These are phyloP conservation scores for Metschnikowia sp. DNA, from an alignment of 805 yeast species.

Conservation along the genomic window DNA sequence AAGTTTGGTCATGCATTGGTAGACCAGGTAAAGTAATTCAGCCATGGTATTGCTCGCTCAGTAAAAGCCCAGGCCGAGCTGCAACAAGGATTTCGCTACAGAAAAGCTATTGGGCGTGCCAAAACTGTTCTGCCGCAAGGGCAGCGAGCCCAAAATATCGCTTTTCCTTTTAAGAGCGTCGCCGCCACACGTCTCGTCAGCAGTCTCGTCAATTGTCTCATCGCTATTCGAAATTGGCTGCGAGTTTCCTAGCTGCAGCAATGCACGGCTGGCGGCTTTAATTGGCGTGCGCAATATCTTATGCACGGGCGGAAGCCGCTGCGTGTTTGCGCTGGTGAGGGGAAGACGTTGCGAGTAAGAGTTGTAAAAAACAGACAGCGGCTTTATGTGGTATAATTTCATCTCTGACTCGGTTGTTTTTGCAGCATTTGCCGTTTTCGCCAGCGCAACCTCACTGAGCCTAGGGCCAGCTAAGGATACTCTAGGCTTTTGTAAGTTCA, in stretches of 20 bases:
- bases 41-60: not conserved
- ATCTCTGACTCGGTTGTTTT: conserved; percentile 17
- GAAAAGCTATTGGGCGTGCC: conserved; percentile 46
- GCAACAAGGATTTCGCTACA: conserved; percentile 44
- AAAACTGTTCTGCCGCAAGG: conserved; percentile 27
- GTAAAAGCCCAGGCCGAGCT: conserved; percentile 34
- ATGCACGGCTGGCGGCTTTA: conserved; percentile 27
- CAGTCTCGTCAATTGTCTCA: conserved; percentile 22
- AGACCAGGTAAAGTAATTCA: not conserved
- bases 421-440: conserved; percentile 5
- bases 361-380: conserved; percentile 31
- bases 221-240: conserved; percentile 16
- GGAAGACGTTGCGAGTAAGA: conserved; percentile 11
- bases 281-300: conserved; percentile 45
- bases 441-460: conserved; percentile 20
- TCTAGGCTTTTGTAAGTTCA: conserved; percentile 14
- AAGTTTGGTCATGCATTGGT: not conserved
- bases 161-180: conserved; percentile 13
- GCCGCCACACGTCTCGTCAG: conserved; percentile 16
- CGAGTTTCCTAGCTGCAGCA: conserved; percentile 14
- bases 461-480: conserved; percentile 6
- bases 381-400: conserved; percentile 38
- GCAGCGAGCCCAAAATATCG: conserved; percentile 33
- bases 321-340: conserved; percentile 6
- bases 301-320: conserved; percentile 36